Percentiles rank a stretch among this genome's conserved stretches.
Conservation (phyloP, 2,329 filamentous ascomycete species). For the Raffaelea ambrosiae region DNA sequence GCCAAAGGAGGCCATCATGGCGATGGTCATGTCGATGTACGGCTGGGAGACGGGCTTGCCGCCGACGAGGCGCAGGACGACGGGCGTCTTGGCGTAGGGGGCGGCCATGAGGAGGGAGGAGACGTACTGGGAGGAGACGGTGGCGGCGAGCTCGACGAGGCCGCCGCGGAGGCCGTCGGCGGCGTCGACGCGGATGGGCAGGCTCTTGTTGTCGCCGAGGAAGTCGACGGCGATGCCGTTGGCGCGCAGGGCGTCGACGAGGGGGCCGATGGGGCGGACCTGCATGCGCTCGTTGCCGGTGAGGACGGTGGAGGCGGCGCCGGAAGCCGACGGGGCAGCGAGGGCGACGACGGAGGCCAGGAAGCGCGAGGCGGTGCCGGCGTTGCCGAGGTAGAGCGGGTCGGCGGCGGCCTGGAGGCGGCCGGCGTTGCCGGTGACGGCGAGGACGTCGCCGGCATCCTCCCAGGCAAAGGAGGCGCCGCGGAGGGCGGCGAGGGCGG, state of each 20-base stretch:
- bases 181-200: constrained; percentile 76
- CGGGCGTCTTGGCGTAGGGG: constrained; percentile 89
- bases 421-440: constrained; percentile 87
- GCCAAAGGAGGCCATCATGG: constrained; percentile 94
- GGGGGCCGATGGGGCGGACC: constrained; percentile 81
- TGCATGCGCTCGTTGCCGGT: constrained; percentile 98
- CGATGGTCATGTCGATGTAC: constrained; percentile 97
- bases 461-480: constrained; percentile 91
- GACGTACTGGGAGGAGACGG: constrained; percentile 97
- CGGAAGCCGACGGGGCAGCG: constrained; percentile 20
- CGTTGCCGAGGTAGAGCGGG: constrained; percentile 88
- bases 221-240: constrained; percentile 89
- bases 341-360: constrained; percentile 85
- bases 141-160: constrained; percentile 83
- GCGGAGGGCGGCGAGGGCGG: constrained; percentile 74
- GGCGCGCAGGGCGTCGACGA: constrained; percentile 79
- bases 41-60: constrained; percentile 94
- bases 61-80: constrained; percentile 84
- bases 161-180: constrained; percentile 79
- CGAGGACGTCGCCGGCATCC: constrained; percentile 82
- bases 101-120: constrained; percentile 95
- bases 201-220: constrained; percentile 70
- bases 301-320: constrained; percentile 62
- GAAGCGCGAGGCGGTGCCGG: constrained; percentile 91
- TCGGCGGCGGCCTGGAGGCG: constrained; percentile 65